A percentile compares a stretch with the other conserved stretches of the same genome.
phyloP scores from a whole-genome alignment of 2,329 filamentous ascomycete genomes.

The Monilinia fructicola region DNA sequence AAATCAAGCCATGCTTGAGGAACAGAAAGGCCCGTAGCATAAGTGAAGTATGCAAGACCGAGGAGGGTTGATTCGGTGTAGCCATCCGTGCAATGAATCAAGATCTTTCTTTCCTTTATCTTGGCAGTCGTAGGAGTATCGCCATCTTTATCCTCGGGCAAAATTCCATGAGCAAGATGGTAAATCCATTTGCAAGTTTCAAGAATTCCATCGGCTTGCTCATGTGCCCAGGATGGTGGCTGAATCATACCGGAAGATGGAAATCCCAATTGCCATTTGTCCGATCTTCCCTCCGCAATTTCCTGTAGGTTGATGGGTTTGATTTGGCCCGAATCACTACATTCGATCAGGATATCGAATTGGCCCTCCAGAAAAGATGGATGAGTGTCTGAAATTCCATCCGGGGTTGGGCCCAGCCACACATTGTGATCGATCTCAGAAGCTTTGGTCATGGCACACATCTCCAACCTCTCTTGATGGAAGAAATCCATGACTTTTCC shows the following conservation, averaged over 20 bases:
- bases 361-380: slow-evolving; percentile 49
- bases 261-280: slow-evolving; percentile 60
- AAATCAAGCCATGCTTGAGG: slow-evolving; percentile 85
- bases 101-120: slow-evolving; percentile 57
- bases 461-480: slow-evolving; percentile 83
- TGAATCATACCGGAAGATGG: slow-evolving; percentile 93
- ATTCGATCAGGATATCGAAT: slow-evolving; percentile 85
- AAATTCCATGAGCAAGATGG: slow-evolving; percentile 50
- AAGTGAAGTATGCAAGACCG: slow-evolving; percentile 89
- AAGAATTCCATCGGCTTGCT: slow-evolving; percentile 79
- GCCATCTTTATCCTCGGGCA: slow-evolving; percentile 47
- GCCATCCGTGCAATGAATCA: slow-evolving; percentile 92
- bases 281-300: slow-evolving; percentile 54
- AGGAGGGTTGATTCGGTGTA: slow-evolving; percentile 94
- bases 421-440: slow-evolving; percentile 89
- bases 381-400: slow-evolving; percentile 50
- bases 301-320: slow-evolving; percentile 65
- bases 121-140: slow-evolving; percentile 53
- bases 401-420: slow-evolving; percentile 84
- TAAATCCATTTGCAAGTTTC: slow-evolving; percentile 91
- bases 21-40: slow-evolving; percentile 75
- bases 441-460: slow-evolving; percentile 88
- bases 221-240: slow-evolving; percentile 77
- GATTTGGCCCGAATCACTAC: slow-evolving; percentile 78
- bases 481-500: slow-evolving; percentile 85